phyloP scores from a whole-genome alignment of 176 grass and related monocot species.

The Thinopyrum elongatum region DNA sequence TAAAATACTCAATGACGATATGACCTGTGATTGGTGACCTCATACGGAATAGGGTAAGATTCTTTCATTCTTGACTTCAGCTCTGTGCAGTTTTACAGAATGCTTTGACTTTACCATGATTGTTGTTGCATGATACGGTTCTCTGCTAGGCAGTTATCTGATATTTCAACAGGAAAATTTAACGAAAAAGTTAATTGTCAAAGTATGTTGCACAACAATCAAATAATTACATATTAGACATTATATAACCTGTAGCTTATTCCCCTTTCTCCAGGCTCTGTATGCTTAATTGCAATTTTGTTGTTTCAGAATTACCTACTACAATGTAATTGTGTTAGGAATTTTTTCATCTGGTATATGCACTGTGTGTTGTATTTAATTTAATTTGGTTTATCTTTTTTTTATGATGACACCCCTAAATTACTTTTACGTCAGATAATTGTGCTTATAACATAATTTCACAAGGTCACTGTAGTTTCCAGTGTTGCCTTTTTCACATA shows the following conservation, averaged over 20 bases:
- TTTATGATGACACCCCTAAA: background rate
- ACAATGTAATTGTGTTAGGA: background rate
- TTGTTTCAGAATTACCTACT: background rate
- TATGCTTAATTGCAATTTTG: background rate
- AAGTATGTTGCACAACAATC: background rate
- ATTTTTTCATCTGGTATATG: background rate
- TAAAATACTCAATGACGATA: slow-evolving; percentile 89
- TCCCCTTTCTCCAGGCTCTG: background rate
- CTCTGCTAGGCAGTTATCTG: background rate
- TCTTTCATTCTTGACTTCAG: background rate
- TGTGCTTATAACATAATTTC: background rate
- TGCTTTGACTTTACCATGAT: background rate
- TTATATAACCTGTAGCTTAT: background rate
- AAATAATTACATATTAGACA: too few species aligned
- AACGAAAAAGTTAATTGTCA: background rate
- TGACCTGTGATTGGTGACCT: slow-evolving; percentile 78
- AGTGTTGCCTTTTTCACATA: background rate
- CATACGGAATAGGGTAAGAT: slow-evolving; percentile 70
- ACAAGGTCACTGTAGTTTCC: too few species aligned
- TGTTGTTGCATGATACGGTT: background rate
- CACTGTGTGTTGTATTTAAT: background rate
- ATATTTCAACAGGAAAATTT: background rate
- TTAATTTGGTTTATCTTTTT: background rate
- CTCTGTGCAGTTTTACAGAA: background rate
- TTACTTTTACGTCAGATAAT: too few species aligned